phyloP scores from a whole-genome alignment of 2,329 filamentous ascomycete species.

The Cladosporium colombiae region DNA sequence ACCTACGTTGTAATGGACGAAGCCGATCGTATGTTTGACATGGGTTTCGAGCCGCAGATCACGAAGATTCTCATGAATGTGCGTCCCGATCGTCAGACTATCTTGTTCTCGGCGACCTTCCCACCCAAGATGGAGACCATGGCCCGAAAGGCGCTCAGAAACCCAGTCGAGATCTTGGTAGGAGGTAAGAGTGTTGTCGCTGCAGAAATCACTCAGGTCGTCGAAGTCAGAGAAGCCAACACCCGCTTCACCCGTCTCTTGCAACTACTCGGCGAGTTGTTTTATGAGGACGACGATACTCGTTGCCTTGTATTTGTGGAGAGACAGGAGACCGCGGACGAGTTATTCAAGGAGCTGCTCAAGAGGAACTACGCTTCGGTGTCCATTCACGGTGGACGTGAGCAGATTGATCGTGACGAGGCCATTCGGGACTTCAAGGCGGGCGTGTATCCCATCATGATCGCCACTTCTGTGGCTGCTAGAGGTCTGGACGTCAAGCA shows the following conservation, averaged over 20 bases:
- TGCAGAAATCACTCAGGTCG: constrained; percentile 80
- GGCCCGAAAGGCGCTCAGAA: constrained; percentile 82
- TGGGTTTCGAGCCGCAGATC: constrained; percentile 98
- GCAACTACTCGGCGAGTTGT: constrained; percentile 83
- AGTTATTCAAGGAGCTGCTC: constrained; percentile 69
- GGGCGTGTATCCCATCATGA: constrained; percentile 82
- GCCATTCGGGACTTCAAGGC: constrained; percentile 93
- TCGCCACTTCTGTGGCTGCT: constrained; percentile 93
- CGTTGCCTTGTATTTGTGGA: constrained; percentile 69
- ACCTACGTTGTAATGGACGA: constrained; percentile 96
- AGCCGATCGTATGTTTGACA: constrained; percentile 98
- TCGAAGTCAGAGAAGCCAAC: constrained; percentile 80
- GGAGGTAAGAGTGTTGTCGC: constrained; percentile 75
- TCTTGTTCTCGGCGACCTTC: constrained; percentile 95
- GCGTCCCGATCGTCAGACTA: constrained; percentile 87
- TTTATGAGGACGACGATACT: constrained; percentile 84
- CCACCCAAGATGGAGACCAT: constrained; percentile 88
- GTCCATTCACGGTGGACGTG: constrained; percentile 91
- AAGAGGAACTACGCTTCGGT: constrained; percentile 86
- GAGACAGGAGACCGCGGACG: constrained; percentile 40
- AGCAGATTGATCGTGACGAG: constrained; percentile 89
- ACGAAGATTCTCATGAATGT: constrained; percentile 94
- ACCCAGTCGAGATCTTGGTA: constrained; percentile 87
- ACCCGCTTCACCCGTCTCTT: constrained; percentile 83
- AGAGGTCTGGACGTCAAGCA: constrained; percentile 95